phyloP scores from a whole-genome alignment of 2,329 filamentous ascomycete species.

The Alternaria atra region DNA sequence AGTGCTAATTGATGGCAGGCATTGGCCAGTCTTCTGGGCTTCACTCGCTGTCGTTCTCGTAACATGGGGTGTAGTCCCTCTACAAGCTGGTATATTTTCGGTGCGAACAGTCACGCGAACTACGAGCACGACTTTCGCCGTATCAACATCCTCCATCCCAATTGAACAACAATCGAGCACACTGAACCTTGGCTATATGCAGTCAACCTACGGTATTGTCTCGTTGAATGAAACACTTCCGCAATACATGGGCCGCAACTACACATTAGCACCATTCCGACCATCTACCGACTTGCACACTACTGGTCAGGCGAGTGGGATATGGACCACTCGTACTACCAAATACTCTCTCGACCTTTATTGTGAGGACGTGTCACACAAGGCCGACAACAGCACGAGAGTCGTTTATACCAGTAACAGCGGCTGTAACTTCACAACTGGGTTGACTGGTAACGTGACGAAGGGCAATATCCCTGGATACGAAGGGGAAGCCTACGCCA shows the following conservation, averaged over 20 bases:
- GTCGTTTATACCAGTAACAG: neutral
- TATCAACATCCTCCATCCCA: slow-evolving; percentile 38
- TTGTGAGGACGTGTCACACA: slow-evolving; percentile 31
- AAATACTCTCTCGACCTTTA: slow-evolving; percentile 35
- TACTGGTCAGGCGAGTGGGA: too few species aligned
- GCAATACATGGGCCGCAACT: slow-evolving; percentile 55
- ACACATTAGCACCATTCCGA: slow-evolving; percentile 57
- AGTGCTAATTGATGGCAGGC: slow-evolving; percentile 41
- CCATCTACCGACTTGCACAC: slow-evolving; percentile 7
- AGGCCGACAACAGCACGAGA: too few species aligned
- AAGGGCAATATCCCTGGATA: neutral
- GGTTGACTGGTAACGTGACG: slow-evolving; percentile 22
- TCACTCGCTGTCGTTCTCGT: slow-evolving; percentile 59
- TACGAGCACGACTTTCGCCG: slow-evolving; percentile 1
- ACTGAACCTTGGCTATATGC: slow-evolving; percentile 53
- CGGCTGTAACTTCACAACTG: neutral
- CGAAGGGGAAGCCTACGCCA: neutral
- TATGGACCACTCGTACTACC: too few species aligned
- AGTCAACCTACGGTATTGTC: slow-evolving; percentile 57
- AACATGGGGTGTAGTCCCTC: slow-evolving; percentile 64
- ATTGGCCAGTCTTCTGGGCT: slow-evolving; percentile 63
- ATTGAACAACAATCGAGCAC: slow-evolving; percentile 37
- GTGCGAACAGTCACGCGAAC: slow-evolving; percentile 41
- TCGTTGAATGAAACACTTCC: slow-evolving; percentile 59
- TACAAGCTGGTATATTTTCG: slow-evolving; percentile 65